phyloP scores from a whole-genome alignment of 306 rosid species.

The Rosa chinensis region DNA sequence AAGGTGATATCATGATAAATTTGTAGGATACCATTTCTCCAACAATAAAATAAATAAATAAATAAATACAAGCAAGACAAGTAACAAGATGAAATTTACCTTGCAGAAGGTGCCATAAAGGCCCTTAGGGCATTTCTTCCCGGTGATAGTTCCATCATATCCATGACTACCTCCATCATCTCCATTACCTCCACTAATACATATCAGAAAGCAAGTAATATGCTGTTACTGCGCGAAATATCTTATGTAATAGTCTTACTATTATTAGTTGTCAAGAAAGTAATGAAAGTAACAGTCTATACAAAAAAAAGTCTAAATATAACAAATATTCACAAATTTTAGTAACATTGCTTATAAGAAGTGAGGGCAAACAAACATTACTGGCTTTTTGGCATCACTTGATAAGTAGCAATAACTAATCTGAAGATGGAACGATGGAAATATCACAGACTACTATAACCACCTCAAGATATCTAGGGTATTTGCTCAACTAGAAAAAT shows the following conservation, averaged over 20 bases:
- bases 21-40: neutral
- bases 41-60: neutral
- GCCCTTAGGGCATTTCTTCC: constrained; percentile 92
- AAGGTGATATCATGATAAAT: neutral
- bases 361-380: neutral
- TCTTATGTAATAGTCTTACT: neutral
- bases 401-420: neutral
- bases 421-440: neutral
- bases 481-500: neutral
- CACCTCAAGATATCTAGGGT: neutral
- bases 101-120: constrained; percentile 83
- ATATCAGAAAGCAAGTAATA: constrained; percentile 34
- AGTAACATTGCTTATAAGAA: neutral
- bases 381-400: neutral
- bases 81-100: constrained; percentile 49
- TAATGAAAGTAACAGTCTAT: neutral
- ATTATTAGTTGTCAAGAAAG: neutral
- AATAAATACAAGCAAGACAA: neutral
- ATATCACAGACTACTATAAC: neutral
- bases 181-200: constrained; percentile 90
- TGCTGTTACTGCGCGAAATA: constrained; percentile 10
- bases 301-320: neutral
- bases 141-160: constrained; percentile 74
- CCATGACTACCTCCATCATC: constrained; percentile 67
- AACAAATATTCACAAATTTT: neutral